Percentiles rank a stretch among this genome's conserved stretches.
Conservation (phyloP, 2,329 filamentous ascomycete genomes). For the Pleoardoris graminearum region DNA sequence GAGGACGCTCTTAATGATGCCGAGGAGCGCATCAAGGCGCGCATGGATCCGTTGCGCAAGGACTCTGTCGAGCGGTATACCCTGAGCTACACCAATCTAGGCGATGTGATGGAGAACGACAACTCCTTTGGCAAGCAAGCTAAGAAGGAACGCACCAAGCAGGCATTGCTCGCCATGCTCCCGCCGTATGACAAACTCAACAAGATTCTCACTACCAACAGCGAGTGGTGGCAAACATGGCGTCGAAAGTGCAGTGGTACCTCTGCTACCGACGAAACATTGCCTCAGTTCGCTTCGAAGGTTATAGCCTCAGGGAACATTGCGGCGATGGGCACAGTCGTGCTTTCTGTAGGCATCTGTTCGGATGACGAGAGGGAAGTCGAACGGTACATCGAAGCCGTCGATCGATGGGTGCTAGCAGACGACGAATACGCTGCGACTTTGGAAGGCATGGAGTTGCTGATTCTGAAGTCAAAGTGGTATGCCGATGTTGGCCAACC, state of each 20-base stretch:
- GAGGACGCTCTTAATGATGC: conserved; percentile 46
- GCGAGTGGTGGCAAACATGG: conserved; percentile 50
- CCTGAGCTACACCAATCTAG: conserved; percentile 35
- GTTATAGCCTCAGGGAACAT: conserved; percentile 50
- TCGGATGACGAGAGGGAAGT: conserved; percentile 49
- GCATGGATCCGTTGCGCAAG: conserved; percentile 24
- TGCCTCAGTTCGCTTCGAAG: conserved; percentile 48
- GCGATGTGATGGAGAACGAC: conserved; percentile 28
- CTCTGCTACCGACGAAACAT: conserved; percentile 41
- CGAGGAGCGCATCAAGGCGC: conserved; percentile 36
- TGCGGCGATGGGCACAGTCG: conserved; percentile 43
- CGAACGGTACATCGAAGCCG: conserved; percentile 51
- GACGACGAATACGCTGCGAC: conserved; percentile 57
- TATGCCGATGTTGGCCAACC: conserved; percentile 60
- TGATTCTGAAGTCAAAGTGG: conserved; percentile 56
- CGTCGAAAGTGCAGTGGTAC: conserved; percentile 50
- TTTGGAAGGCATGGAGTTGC: conserved; percentile 58
- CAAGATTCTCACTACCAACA: conserved; percentile 40
- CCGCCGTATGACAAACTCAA: conserved; percentile 41
- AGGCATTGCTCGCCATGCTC: conserved; percentile 40
- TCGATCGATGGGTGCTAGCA: conserved; percentile 53
- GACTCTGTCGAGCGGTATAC: conserved; percentile 33
- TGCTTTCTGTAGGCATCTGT: conserved; percentile 45
- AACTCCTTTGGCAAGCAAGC: conserved; percentile 25
- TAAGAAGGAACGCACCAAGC: conserved; percentile 43